Base-by-base conservation (phyloP, 371 early-diverging fungal species). In the Syncephalastrum sp. region DNA sequence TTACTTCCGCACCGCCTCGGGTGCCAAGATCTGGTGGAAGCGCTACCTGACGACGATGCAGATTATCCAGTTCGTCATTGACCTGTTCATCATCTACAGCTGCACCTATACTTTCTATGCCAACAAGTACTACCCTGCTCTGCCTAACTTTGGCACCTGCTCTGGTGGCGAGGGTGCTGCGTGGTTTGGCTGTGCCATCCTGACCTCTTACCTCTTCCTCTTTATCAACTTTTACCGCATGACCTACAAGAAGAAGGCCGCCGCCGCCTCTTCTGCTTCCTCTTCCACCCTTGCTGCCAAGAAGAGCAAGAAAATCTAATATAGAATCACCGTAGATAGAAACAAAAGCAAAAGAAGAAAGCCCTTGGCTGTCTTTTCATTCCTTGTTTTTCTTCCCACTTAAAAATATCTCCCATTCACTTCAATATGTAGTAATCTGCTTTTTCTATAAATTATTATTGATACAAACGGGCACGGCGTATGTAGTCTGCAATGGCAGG, bases 11-110 rank as follows among this genome's bases (percentile, higher is more conserved):
- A 90, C 93, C 8, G 88, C 92, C 51, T 82, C 90, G 50, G 90
- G 91, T 42, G 86, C 82, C 70, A 83, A 84, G 71, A 84, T 92
- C 65, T 94, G 93, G 94, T 94, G 94, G 94, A 95, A 95, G 83
- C 87, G 90, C 66, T 86, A 90, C 68, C 78, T 95, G 56, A 95
- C 95, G 38, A 90, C 92, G 10, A 72, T 93, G 63, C 95, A 95
- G 74, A 95, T 95, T 63, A 69, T 79, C 58, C 95, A 95, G 77
- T 95, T 95, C 57, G 81, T 95, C 53, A 85, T 93, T 53, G 95
- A 94, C 67, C 77, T 89, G 59, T 79, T 76, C 25, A 72, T 86
- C 60, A 85, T 89, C 70, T 91, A 91, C 71, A 90, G 86, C 76
- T 88, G 88, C 71, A 74, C 91, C 53, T 92, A 92, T 79, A 90